These are phyloP conservation scores for Irpex rosettiformis DNA, from an alignment of 1,284 basidiomycete species.

Conservation along the genomic window DNA sequence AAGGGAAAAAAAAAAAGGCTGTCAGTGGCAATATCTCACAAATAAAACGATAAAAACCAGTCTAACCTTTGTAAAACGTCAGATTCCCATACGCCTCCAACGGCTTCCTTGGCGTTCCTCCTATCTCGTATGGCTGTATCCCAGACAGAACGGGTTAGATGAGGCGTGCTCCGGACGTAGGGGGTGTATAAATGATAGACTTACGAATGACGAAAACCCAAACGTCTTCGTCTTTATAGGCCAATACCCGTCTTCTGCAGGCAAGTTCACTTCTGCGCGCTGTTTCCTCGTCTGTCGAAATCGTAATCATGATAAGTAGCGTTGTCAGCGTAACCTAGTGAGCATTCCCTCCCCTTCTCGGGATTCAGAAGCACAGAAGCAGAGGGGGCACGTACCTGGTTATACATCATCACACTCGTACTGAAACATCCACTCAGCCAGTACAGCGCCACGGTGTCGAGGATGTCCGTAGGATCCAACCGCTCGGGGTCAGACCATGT, in stretches of 20 bases:
- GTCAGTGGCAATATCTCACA: neutral
- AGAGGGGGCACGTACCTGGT: neutral
- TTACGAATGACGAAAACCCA: neutral
- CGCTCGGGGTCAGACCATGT: slow-evolving; percentile 13
- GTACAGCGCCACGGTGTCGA: slow-evolving; percentile 15
- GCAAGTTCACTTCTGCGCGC: neutral
- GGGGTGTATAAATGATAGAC: neutral
- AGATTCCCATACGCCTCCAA: neutral
- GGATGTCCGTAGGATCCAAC: neutral
- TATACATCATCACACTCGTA: slow-evolving; percentile 12
- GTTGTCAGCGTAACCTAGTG: too few relatives aligned
- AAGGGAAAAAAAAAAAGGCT: neutral
- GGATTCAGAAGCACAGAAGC: neutral
- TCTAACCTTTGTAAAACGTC: neutral
- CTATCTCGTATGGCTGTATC: neutral
- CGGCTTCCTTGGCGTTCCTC: neutral
- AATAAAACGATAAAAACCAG: neutral
- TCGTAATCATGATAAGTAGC: neutral
- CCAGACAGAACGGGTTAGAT: neutral
- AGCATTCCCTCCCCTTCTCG: neutral
- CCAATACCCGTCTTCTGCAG: neutral
- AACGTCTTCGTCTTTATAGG: neutral
- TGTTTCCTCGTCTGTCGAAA: neutral
- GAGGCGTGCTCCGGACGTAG: neutral
- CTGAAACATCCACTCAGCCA: slow-evolving; percentile 13